Base-by-base conservation (phyloP, 2,329 filamentous ascomycete genomes). In the Claviceps pusilla region DNA sequence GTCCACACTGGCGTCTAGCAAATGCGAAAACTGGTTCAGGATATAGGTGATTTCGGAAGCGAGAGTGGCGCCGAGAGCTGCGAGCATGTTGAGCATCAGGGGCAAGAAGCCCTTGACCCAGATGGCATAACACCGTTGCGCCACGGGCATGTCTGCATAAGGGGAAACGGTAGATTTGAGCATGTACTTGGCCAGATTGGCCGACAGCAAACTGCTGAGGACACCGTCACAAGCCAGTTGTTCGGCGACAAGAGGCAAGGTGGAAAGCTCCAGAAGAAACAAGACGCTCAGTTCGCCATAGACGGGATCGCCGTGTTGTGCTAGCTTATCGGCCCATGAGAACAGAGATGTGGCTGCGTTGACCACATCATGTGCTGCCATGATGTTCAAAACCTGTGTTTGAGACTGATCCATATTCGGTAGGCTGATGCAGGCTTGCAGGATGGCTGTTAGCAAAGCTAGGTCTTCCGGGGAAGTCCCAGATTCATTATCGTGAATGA, bases 211-310 rank as follows among this genome's bases (percentile, higher is more conserved):
- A 57, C 88, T 86, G 61, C 83, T 81, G 6, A 98, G 77, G 14
- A 95, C 75, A 37, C 87, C 89, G 61, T 95, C 89, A 45, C 89
- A 84, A 0, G 91, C 93, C 61, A 98, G 82, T 58, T 93, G 86
- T 66, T 97, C 91, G 3, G 93, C 91, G 52, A 97, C 77, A 19
- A 80, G 70, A 0, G 87, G 86, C 14, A 97, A 77, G 14, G 81
- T 84, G 1, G 90, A 95, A 12, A 98, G 77, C 60, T 95, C 87
- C 28, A 95, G 80, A 14, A 98, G 76, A 68, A 97, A 94, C 31
- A 90, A 77, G 45, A 95, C 78, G 62, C 87, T 87, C n/a, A 96
- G 79, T 65, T 96, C 90, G 59, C 90, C 93, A 67, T 96, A 97
- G 35, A 97, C 75, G 0, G 93, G 91, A 64, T 97, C 91, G 33